A percentile compares a stretch with the other conserved stretches of the same genome.
Evolutionary conservation across 345 rosid species (phyloP).

Genomic region (Eutrema japonicum): DNA sequence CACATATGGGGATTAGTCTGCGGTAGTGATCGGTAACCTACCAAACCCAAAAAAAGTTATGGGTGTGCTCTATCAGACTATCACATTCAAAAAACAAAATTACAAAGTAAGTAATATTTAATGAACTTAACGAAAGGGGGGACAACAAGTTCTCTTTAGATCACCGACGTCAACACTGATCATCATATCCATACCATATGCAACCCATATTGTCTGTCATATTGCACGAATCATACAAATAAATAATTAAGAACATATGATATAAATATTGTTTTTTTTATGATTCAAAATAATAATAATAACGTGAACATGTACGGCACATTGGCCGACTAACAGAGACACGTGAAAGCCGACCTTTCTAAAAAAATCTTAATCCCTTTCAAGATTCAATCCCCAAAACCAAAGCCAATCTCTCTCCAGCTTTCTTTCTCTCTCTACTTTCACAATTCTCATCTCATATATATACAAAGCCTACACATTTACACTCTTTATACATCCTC

Average conservation of each 20-base stretch:
- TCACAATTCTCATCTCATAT: conserved; percentile 9
- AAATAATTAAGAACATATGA: conserved; percentile 18
- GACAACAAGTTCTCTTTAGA: conserved; percentile 31
- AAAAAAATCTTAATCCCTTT: conserved; percentile 26
- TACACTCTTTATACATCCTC: conserved; percentile 10
- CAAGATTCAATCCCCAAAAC: conserved; percentile 26
- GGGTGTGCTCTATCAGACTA: neutral
- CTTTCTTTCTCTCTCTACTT: neutral
- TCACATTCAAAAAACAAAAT: neutral
- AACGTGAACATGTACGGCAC: conserved; percentile 43
- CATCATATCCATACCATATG: conserved; percentile 30
- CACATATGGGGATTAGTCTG: neutral
- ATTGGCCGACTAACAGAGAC: conserved; percentile 41
- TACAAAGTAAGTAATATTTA: conserved; percentile 10
- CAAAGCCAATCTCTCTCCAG: conserved; percentile 3
- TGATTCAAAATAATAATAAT: neutral
- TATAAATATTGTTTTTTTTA: conserved; percentile 9
- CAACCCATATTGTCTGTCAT: conserved; percentile 31
- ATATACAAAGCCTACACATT: conserved; percentile 10
- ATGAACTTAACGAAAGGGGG: neutral
- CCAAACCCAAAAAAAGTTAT: neutral
- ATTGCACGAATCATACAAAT: conserved; percentile 8
- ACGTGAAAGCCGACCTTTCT: conserved; percentile 42
- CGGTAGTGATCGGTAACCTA: neutral
- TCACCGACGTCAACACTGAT: conserved; percentile 39